These are phyloP conservation scores for Lyophyllum semitale DNA, from an alignment of 768 basidiomycete genomes.

Conservation along the genomic window DNA sequence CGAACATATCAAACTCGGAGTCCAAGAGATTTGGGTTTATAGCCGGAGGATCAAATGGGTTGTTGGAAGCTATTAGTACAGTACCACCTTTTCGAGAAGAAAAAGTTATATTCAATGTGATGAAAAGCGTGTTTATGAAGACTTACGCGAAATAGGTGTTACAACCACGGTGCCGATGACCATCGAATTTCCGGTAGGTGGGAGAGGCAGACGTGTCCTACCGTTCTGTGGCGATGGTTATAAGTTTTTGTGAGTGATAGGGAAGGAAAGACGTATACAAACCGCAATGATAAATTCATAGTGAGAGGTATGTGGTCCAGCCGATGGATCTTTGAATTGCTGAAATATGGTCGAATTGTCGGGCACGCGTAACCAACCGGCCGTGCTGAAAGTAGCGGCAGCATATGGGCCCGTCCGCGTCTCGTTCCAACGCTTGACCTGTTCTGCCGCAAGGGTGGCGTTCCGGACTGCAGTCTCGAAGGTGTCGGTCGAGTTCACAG, in stretches of 20 bases:
- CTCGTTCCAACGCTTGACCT: slow-evolving; percentile 20
- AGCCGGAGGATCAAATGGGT: slow-evolving; percentile 44
- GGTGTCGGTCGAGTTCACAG: slow-evolving; percentile 26
- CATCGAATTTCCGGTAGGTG: slow-evolving; percentile 28
- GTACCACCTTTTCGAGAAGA: slow-evolving; percentile 27
- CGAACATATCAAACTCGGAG: slow-evolving; percentile 25
- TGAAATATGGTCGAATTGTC: slow-evolving; percentile 21
- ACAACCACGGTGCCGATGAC: slow-evolving; percentile 24
- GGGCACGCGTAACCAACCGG: slow-evolving; percentile 27
- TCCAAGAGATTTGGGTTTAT: slow-evolving; percentile 51
- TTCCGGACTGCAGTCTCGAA: slow-evolving; percentile 26
- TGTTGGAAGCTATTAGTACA: slow-evolving; percentile 35
- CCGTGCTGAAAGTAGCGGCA: slow-evolving; percentile 16
- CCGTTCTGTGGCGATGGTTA: slow-evolving; percentile 15
- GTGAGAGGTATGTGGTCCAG: slow-evolving; percentile 27
- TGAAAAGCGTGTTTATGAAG: background rate
- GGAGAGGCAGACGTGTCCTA: slow-evolving; percentile 20
- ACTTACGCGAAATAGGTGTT: slow-evolving; percentile 29
- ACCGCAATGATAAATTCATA: slow-evolving; percentile 32
- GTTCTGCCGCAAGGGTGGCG: slow-evolving; percentile 15
- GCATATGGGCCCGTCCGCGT: slow-evolving; percentile 20
- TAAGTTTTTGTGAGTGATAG: background rate
- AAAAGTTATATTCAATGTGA: background rate
- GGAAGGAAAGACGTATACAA: slow-evolving; percentile 7
- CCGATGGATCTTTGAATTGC: slow-evolving; percentile 25